phyloP scores from a whole-genome alignment of 2,329 filamentous ascomycete genomes.

The Fusarium sp. region DNA sequence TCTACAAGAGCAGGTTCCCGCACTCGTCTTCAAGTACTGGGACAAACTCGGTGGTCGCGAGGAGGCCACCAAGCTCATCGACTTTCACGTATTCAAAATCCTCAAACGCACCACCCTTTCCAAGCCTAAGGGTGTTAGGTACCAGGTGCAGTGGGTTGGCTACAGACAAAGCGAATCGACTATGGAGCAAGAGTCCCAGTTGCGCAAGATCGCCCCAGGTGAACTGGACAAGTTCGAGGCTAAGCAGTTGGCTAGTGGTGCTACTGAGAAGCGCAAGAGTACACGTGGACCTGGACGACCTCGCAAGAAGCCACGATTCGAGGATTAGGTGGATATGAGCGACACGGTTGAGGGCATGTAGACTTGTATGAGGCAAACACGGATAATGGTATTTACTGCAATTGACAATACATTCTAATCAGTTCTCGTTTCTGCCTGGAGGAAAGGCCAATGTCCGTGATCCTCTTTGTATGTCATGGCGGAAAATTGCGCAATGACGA shows the following conservation, averaged over 20 bases:
- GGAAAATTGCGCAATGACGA: conserved; percentile 76
- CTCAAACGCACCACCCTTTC: conserved; percentile 35
- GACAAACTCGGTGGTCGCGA: conserved; percentile 40
- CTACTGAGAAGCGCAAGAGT: conserved; percentile 38
- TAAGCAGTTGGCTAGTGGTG: conserved; percentile 27
- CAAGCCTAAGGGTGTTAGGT: conserved; percentile 35
- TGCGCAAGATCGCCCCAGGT: conserved; percentile 37
- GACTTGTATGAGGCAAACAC: conserved; percentile 21
- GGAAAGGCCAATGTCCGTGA: conserved; percentile 61
- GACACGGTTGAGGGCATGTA: conserved; percentile 11
- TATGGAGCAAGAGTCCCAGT: conserved; percentile 39
- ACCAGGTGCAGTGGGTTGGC: conserved; percentile 44
- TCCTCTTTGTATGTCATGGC: conserved; percentile 74
- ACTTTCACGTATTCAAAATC: conserved; percentile 44
- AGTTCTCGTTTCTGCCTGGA: conserved; percentile 43
- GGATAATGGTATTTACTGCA: conserved; percentile 25
- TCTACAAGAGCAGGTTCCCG: conserved; percentile 41
- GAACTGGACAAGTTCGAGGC: conserved; percentile 43
- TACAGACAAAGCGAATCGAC: conserved; percentile 40
- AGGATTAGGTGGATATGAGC: conserved; percentile 11
- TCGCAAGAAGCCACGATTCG: conserved; percentile 36
- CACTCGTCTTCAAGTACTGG: conserved; percentile 44
- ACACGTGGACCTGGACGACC: conserved; percentile 40
- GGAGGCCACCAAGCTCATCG: conserved; percentile 36
- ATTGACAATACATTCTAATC: conserved; percentile 7